These are phyloP conservation scores for Fonsecaea pugnacius DNA, from an alignment of 2,329 filamentous ascomycete genomes.

Conservation along the genomic window DNA sequence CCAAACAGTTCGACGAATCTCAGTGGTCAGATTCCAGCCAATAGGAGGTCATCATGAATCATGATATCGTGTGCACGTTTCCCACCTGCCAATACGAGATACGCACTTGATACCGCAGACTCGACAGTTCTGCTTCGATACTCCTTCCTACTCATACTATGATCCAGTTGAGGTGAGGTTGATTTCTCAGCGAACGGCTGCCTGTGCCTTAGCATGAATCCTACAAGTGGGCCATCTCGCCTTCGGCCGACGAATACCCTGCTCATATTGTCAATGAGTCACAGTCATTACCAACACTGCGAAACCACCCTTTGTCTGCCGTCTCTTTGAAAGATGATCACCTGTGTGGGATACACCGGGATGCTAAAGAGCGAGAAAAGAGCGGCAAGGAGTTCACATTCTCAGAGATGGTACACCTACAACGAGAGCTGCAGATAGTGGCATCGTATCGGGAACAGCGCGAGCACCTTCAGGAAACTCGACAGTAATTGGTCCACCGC, in stretches of 20 bases:
- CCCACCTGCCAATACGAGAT: not conserved
- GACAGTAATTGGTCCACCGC: not conserved
- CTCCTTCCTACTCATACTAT: not conserved
- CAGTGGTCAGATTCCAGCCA: not conserved
- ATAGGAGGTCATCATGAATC: not conserved
- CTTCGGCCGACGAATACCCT: not conserved
- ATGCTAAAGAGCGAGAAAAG: not conserved
- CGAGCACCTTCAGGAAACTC: not conserved
- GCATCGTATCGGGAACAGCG: not conserved
- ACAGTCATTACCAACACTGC: not conserved
- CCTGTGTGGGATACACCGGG: not conserved
- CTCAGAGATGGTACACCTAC: not conserved
- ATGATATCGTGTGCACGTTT: not conserved
- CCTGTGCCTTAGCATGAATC: no score
- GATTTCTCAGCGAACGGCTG: not conserved
- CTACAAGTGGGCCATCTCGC: not conserved
- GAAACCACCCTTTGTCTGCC: no score
- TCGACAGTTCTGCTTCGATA: not conserved
- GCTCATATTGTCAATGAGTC: not conserved
- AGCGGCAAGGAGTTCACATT: not conserved
- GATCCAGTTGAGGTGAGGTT: not conserved
- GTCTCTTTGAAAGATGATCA: no score
- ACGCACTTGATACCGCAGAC: not conserved
- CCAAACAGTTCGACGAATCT: not conserved
- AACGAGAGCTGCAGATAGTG: not conserved